phyloP scores from a whole-genome alignment of 345 rosid genomes.

The Syzygium jambos region DNA sequence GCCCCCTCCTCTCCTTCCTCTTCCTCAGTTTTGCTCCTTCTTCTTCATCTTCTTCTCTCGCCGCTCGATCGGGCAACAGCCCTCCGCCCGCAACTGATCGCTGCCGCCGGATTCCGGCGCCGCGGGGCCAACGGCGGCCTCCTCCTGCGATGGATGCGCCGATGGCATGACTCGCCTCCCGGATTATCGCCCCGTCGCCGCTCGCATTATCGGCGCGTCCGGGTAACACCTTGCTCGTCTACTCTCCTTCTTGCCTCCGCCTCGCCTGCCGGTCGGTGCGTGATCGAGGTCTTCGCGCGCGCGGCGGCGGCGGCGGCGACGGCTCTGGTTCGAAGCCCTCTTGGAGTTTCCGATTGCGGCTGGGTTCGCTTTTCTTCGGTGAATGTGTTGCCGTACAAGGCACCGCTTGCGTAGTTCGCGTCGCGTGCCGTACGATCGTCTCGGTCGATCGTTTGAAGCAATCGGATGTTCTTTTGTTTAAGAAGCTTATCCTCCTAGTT shows the following conservation, averaged over 20 bases:
- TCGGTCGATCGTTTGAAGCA: not conserved
- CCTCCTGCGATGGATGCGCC: conserved; percentile 11
- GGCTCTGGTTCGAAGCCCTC: not conserved
- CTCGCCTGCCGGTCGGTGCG: not conserved
- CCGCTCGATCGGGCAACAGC: not conserved
- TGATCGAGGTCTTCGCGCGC: not conserved
- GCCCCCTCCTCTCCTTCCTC: conserved; percentile 4
- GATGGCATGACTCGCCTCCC: conserved; percentile 24
- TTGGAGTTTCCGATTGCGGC: not conserved
- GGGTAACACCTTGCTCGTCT: not conserved
- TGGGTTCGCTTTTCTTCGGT: conserved; percentile 3
- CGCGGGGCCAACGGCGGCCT: not conserved
- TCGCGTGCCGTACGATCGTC: not conserved
- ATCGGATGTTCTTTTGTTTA: not conserved
- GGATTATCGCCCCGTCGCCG: conserved; percentile 9
- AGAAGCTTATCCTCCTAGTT: not conserved
- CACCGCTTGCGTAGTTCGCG: not conserved
- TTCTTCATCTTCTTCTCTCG: not conserved
- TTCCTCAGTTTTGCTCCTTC: not conserved
- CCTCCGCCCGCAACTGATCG: not conserved
- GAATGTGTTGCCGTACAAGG: conserved; percentile 42
- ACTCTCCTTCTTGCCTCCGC: not conserved
- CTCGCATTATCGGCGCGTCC: conserved; percentile 21
- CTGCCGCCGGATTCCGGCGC: not conserved
- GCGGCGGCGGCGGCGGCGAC: no score